Evolutionary conservation across 768 basidiomycete species (phyloP), one percentile per base, ranked within the genome.

Genomic region (Termitomyces sp.): DNA sequence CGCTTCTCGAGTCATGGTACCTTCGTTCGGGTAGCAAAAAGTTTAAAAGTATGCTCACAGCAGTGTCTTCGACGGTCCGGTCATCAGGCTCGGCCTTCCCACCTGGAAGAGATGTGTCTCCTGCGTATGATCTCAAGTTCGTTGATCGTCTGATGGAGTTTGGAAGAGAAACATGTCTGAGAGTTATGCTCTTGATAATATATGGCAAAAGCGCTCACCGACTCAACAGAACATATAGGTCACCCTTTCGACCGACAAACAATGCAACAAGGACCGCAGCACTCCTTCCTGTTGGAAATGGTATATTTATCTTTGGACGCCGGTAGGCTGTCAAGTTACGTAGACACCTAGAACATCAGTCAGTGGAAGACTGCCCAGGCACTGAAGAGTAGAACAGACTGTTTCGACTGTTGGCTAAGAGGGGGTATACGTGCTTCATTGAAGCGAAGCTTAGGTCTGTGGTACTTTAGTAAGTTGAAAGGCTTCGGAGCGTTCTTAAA

Each of bases 41-140:
- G 20, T 3, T 22, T 39, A 50, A 46, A 18, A 37, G 34, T 8
- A 41, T 9, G 76, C 85, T 65, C 69, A 93, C 92, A 20, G 93
- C 93, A 2, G 93, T 87, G 60, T 89, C 88, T 66, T 95, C 94
- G 3, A 86, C 74, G 42, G 81, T 84, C 61, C 65, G 69, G 68
- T 95, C 93, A 42, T 74, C 77, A 2, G 75, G 74, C 16, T 96
- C 93, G 7, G 87, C 79, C 68, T 87, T 92, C 0, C 94, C 93
- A 6, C 94, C 93, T 0, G 93, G 94, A 5, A 96, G 73, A 1
- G 91, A 89, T 0, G 94, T 96, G 68, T 95, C 94, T 0, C 91
- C 91, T 0, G 93, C 89, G 65, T 90, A 96, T 9, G 87, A 80
- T 39, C 85, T 77, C 64, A 96, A 73, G 3, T 82, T 82, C 0